Conservation (phyloP, 2,329 filamentous ascomycete species). For the Pseudonectria buxi region DNA sequence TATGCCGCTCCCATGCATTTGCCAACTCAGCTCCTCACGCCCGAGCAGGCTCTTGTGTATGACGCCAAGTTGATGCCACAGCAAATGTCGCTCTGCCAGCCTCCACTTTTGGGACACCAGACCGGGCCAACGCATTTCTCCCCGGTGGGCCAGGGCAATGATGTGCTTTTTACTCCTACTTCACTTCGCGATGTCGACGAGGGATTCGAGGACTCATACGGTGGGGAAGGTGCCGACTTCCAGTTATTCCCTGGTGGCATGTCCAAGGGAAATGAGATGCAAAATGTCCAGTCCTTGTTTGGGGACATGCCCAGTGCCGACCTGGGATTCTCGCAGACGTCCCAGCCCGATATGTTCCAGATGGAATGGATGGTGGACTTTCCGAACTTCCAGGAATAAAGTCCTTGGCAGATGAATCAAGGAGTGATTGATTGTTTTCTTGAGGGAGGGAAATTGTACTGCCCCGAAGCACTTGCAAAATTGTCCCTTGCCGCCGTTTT, state of each 20-base stretch:
- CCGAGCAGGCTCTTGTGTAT: conserved; percentile 31
- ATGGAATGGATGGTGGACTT: conserved; percentile 36
- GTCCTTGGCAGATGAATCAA: neutral
- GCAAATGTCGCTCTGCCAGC: conserved; percentile 31
- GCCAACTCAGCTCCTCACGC: conserved; percentile 39
- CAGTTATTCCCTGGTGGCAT: conserved; percentile 48
- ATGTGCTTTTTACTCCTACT: conserved; percentile 62
- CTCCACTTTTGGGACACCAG: conserved; percentile 19
- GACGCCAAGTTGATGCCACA: conserved; percentile 36
- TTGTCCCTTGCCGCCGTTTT: conserved; percentile 13
- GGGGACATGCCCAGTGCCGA: conserved; percentile 44
- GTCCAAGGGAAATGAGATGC: conserved; percentile 35
- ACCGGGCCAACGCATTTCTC: conserved; percentile 51
- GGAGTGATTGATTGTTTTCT: neutral
- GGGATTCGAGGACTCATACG: conserved; percentile 50
- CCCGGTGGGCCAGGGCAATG: conserved; percentile 59
- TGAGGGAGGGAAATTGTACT: conserved; percentile 4
- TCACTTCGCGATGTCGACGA: conserved; percentile 59
- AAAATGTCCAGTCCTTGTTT: conserved; percentile 42
- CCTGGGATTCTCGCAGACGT: conserved; percentile 45
- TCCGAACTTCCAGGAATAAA: conserved; percentile 26
- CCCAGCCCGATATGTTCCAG: conserved; percentile 45
- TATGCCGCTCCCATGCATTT: conserved; percentile 54
- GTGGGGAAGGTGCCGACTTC: conserved; percentile 53
- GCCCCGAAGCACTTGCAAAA: conserved; percentile 3